Base-by-base conservation (phyloP, 495 filamentous ascomycete species). In the Neurospora sp. region DNA sequence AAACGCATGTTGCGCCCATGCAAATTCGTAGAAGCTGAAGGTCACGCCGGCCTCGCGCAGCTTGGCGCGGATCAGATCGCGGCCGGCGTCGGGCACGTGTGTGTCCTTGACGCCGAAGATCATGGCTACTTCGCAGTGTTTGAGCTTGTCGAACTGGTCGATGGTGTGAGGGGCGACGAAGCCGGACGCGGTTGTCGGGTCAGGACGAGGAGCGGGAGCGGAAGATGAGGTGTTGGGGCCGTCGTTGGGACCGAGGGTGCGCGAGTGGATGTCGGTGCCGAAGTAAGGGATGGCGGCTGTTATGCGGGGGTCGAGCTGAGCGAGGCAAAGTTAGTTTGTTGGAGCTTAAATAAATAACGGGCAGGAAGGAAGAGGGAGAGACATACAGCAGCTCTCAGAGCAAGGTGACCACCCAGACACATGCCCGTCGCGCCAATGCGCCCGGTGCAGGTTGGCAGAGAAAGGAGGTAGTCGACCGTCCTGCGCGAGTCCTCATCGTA, bases 1-100 rank as follows among this genome's bases (percentile, higher is more conserved):
- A 77, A 98, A 98, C 0, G 94, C 93, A 84, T 96, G 95, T 79
- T 98, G 95, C 27, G 95, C 93, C 89, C 93, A 94, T 20, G 94
- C 92, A 73, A 91, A 87, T 80, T 98, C 95, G 81, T 97, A 94
- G 76, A 91, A 97, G 79, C 90, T 90, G 77, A 96, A 97, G 10
- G 86, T 82, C 3, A 90, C 88, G 4, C 92, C 92, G 40, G 89
- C 88, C 11, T 92, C 92, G 76, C 94, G 88, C 75, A 98, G 85
- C 46, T 92, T 95, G 78, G 90, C 89, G 62, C 95, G 88, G 78
- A 98, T 96, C 73, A 96, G 78, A 81, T 98, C 94, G 18, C 95
- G 87, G 35, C 95, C 95, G 42, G 88, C 87, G 69, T 94, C 90
- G 5, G 94, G 93, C 31, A 97, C 93, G 82, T 98, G 95, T 70